Evolutionary conservation across 1,139 yeast species (phyloP).

Genomic region (Komagataea norvegica): DNA sequence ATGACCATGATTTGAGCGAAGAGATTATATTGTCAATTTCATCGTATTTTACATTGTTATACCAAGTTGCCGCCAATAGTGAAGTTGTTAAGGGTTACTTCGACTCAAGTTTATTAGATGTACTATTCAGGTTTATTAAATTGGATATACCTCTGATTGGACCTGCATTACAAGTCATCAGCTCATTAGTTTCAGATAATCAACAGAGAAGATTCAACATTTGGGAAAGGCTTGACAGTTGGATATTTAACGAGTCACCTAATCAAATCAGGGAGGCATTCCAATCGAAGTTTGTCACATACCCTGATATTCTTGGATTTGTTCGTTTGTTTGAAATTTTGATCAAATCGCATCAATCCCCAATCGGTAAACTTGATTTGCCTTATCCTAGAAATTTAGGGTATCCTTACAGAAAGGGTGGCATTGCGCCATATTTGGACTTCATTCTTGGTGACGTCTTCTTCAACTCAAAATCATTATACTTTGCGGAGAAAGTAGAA

Average conservation of each 20-base stretch:
- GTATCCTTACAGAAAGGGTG: conserved; percentile 52
- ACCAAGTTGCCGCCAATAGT: conserved; percentile 45
- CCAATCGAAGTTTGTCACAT: conserved; percentile 32
- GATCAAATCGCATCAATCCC: conserved; percentile 28
- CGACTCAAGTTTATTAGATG: conserved; percentile 32
- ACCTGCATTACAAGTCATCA: conserved; percentile 46
- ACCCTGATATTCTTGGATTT: conserved; percentile 61
- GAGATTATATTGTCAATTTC: conserved; percentile 76
- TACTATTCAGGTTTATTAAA: conserved; percentile 43
- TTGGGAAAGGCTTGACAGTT: conserved; percentile 71
- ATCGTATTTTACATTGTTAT: conserved; percentile 58
- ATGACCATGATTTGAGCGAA: conserved; percentile 60
- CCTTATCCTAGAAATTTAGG: conserved; percentile 69
- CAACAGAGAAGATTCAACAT: conserved; percentile 43
- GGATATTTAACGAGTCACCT: conserved; percentile 46
- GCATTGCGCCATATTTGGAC: conserved; percentile 79
- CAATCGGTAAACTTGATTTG: conserved; percentile 37
- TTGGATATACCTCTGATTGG: conserved; percentile 52
- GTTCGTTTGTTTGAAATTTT: conserved; percentile 44
- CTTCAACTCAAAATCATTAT: conserved; percentile 36
- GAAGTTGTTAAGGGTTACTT: conserved; percentile 36
- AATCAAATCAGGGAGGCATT: conserved; percentile 29
- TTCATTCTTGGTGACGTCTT: conserved; percentile 65
- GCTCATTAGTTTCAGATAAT: conserved; percentile 47
- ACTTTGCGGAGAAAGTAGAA: conserved; percentile 37